Evolutionary conservation across 1,139 yeast species (phyloP).

Genomic region (Geotrichum histeridarum): DNA sequence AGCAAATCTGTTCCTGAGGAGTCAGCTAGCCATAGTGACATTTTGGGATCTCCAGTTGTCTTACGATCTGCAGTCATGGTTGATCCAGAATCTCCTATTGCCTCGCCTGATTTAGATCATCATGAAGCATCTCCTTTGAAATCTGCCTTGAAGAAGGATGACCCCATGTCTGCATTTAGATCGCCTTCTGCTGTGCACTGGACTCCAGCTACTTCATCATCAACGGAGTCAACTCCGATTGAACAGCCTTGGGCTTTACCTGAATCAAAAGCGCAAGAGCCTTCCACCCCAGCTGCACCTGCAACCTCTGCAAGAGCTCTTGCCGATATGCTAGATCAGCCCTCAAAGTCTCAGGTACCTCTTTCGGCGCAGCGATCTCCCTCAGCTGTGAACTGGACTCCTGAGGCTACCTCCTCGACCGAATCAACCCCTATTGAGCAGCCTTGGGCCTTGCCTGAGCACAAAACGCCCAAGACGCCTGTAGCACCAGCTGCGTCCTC

Average conservation of each 20-base stretch:
- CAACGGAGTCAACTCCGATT: conserved; percentile 4
- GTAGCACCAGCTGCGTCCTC: not conserved
- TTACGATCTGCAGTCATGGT: too few species aligned
- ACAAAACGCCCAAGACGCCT: not conserved
- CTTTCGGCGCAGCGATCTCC: not conserved
- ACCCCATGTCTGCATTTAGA: not conserved
- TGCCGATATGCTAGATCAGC: too few species aligned
- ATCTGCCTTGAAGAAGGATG: not conserved
- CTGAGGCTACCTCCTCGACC: conserved; percentile 3
- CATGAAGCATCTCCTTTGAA: too few species aligned
- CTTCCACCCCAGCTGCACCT: not conserved
- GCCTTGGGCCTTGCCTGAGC: conserved; percentile 6
- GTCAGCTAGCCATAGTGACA: too few species aligned
- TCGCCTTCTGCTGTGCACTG: conserved; percentile 5
- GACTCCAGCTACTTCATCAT: conserved; percentile 3
- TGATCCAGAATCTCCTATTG: too few species aligned
- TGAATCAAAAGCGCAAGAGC: not conserved
- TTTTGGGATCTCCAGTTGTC: too few species aligned
- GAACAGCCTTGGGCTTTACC: not conserved
- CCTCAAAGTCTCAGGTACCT: too few species aligned
- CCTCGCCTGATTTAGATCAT: too few species aligned
- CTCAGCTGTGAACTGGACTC: conserved; percentile 7
- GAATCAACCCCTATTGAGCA: conserved; percentile 7
- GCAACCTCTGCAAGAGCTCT: not conserved
- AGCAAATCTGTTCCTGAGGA: too few species aligned